These are phyloP conservation scores for Backusella australiensis DNA, from an alignment of 192 early-diverging fungal species.

Conservation along the genomic window DNA sequence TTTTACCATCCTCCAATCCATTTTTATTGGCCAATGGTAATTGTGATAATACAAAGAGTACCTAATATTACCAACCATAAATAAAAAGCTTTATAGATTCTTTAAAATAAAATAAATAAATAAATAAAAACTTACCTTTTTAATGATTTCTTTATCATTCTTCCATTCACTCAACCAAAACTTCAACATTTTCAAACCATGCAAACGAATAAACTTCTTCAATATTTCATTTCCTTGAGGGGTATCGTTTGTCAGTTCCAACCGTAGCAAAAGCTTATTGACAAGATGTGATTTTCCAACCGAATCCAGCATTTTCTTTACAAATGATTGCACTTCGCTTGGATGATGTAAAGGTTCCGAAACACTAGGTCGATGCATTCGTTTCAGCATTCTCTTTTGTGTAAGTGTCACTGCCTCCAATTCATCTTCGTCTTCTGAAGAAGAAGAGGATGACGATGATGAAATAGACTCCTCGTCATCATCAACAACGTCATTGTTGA, in stretches of 20 bases:
- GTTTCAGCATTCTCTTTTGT: slow-evolving; percentile 36
- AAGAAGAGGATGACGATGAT: slow-evolving; percentile 41
- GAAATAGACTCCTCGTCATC: slow-evolving; percentile 15
- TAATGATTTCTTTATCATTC: slow-evolving; percentile 58
- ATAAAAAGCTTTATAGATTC: not conserved
- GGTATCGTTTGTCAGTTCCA: slow-evolving; percentile 52
- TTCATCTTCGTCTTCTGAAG: slow-evolving; percentile 36
- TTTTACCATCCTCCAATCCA: slow-evolving; percentile 68
- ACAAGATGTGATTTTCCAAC: slow-evolving; percentile 52
- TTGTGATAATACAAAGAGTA: slow-evolving; percentile 55
- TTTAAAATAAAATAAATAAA: not conserved
- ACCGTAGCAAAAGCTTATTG: slow-evolving; percentile 58
- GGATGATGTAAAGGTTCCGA: slow-evolving; percentile 56
- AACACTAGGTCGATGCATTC: slow-evolving; percentile 26
- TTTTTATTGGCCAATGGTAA: slow-evolving; percentile 82
- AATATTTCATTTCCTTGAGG: slow-evolving; percentile 38
- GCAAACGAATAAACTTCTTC: slow-evolving; percentile 59
- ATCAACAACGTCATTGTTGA: slow-evolving; percentile 34
- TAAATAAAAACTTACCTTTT: slow-evolving; percentile 36
- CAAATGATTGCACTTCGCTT: slow-evolving; percentile 72
- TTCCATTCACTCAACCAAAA: slow-evolving; percentile 67
- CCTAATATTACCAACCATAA: slow-evolving; percentile 19
- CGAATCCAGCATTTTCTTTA: slow-evolving; percentile 69
- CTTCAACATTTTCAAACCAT: slow-evolving; percentile 77
- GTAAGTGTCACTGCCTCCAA: slow-evolving; percentile 40